phyloP scores from a whole-genome alignment of 495 filamentous ascomycete genomes.

The Lichina pygmaea region DNA sequence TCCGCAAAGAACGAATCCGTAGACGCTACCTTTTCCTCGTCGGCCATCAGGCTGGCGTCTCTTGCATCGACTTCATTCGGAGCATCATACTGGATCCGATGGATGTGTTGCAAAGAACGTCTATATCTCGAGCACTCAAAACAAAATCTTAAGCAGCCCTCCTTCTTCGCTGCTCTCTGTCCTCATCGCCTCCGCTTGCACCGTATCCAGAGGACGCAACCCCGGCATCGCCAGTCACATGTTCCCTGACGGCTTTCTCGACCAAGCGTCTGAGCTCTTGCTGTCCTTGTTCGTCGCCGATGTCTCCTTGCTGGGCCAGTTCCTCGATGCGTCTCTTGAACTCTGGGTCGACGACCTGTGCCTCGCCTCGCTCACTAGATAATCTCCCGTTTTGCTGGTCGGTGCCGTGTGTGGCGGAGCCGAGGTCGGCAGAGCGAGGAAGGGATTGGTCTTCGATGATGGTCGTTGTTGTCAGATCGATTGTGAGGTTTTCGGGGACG shows the following conservation, averaged over 20 bases:
- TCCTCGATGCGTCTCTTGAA: slow-evolving; percentile 18
- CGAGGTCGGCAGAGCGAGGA: not conserved
- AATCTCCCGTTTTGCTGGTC: slow-evolving; percentile 8
- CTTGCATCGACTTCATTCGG: too few relatives aligned
- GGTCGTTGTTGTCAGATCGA: not conserved
- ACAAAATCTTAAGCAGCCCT: too few relatives aligned
- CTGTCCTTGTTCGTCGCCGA: slow-evolving; percentile 15
- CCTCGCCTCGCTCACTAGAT: slow-evolving; percentile 5
- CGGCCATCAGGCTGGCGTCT: too few relatives aligned
- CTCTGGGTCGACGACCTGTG: slow-evolving; percentile 14
- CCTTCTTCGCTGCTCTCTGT: too few relatives aligned
- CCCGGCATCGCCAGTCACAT: not conserved
- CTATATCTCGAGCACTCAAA: too few relatives aligned
- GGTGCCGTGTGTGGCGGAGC: slow-evolving; percentile 9
- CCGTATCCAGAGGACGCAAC: too few relatives aligned
- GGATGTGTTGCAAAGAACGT: too few relatives aligned
- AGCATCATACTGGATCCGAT: too few relatives aligned
- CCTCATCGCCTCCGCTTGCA: too few relatives aligned
- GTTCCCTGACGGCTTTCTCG: slow-evolving; percentile 13
- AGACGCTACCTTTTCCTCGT: too few relatives aligned
- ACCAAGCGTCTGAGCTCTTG: slow-evolving; percentile 13
- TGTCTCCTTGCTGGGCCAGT: slow-evolving; percentile 15
- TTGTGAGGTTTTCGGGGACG: not conserved
- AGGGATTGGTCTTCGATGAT: not conserved
- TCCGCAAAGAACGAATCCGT: too few relatives aligned